phyloP scores from a whole-genome alignment of 129 eudicot genomes.

The Flaveria robusta region DNA sequence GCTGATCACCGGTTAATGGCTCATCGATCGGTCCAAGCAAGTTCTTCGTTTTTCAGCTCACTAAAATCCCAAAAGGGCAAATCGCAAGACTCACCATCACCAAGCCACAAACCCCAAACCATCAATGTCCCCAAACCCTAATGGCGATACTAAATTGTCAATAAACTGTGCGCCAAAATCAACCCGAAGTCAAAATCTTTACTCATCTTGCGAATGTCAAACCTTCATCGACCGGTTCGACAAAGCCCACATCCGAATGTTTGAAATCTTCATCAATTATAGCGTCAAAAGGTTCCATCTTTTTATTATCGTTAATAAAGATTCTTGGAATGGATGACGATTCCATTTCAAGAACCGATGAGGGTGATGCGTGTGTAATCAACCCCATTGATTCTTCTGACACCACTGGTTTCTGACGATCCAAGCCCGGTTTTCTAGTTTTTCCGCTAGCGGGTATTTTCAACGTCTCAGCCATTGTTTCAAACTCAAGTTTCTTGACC shows the following conservation, averaged over 20 bases:
- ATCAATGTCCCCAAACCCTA: conserved; percentile 41
- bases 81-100: conserved; percentile 24
- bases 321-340: conserved; percentile 26
- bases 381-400: conserved; percentile 52
- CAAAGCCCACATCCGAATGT: conserved; percentile 5
- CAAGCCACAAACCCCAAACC: conserved; percentile 58
- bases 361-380: conserved; percentile 53
- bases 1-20: conserved; percentile 8
- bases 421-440: not conserved
- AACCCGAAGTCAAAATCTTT: conserved; percentile 45
- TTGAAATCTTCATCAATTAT: not conserved
- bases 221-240: conserved; percentile 37
- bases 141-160: conserved; percentile 34
- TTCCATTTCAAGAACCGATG: conserved; percentile 50
- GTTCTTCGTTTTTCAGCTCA: conserved; percentile 58
- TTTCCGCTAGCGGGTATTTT: conserved; percentile 8
- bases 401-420: conserved; percentile 19
- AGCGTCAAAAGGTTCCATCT: conserved; percentile 9
- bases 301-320: not conserved
- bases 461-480: conserved; percentile 31
- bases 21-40: conserved; percentile 53
- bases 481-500: conserved; percentile 54
- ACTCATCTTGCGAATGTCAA: conserved; percentile 45
- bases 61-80: conserved; percentile 59
- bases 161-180: conserved; percentile 35